Evolutionary conservation across 345 rosid species (phyloP).

Genomic region (Eucalyptus polybractea): DNA sequence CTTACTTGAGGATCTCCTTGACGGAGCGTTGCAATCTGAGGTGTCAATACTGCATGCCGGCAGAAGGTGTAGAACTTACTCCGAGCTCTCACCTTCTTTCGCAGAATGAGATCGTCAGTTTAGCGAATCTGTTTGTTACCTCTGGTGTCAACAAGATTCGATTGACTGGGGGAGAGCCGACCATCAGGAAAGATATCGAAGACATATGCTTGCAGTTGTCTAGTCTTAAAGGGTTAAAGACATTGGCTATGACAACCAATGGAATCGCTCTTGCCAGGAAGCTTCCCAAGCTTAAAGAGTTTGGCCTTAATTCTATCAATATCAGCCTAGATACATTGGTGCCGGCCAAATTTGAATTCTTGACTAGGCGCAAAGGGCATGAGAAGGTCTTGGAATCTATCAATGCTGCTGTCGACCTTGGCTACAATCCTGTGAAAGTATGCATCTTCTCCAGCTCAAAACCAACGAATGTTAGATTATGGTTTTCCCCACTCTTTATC

Average conservation of each 20-base stretch:
- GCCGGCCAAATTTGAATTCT: conserved; percentile 82
- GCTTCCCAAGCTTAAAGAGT: conserved; percentile 69
- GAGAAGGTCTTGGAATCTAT: conserved; percentile 77
- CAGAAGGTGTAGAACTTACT: conserved; percentile 86
- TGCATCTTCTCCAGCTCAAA: neutral
- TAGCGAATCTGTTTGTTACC: conserved; percentile 65
- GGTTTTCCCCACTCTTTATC: neutral
- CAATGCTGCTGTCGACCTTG: conserved; percentile 62
- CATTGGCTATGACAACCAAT: conserved; percentile 76
- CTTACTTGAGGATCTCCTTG: conserved; percentile 81
- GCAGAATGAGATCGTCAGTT: conserved; percentile 47
- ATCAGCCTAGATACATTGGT: conserved; percentile 83
- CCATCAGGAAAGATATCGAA: conserved; percentile 70
- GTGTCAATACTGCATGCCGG: conserved; percentile 93
- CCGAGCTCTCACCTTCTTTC: conserved; percentile 54
- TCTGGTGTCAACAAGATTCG: conserved; percentile 89
- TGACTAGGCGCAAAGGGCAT: conserved; percentile 81
- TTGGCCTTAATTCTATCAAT: conserved; percentile 57
- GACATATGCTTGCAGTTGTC: conserved; percentile 62
- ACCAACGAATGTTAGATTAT: neutral
- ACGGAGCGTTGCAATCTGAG: conserved; percentile 92
- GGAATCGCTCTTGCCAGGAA: conserved; percentile 78
- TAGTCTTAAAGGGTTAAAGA: conserved; percentile 69
- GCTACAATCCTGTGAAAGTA: conserved; percentile 87
- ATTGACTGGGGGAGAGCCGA: conserved; percentile 94